phyloP scores from a whole-genome alignment of 306 rosid species.

The Prunus kanzakura region DNA sequence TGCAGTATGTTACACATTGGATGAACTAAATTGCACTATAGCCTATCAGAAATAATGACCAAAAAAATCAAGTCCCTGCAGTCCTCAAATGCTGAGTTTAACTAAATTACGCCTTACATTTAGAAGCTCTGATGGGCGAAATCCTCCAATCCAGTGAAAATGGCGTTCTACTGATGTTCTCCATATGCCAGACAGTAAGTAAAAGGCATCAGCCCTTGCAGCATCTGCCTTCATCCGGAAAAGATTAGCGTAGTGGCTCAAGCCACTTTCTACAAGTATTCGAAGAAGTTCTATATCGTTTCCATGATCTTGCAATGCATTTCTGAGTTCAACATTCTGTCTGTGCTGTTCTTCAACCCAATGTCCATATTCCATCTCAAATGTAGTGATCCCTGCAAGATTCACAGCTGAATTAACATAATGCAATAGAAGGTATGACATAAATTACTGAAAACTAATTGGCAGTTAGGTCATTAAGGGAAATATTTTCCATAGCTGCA shows the following conservation, averaged over 20 bases:
- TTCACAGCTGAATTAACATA: slow-evolving; percentile 7
- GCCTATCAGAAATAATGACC: slow-evolving; percentile 2
- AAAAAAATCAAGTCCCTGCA: not conserved
- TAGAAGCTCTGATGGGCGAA: slow-evolving; percentile 96
- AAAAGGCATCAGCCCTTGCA: slow-evolving; percentile 76
- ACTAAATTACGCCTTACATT: slow-evolving; percentile 35
- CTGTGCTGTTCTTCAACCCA: slow-evolving; percentile 86
- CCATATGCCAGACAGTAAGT: slow-evolving; percentile 82
- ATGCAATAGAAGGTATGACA: not conserved
- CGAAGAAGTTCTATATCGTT: slow-evolving; percentile 58
- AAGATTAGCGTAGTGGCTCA: slow-evolving; percentile 68
- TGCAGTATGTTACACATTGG: not conserved
- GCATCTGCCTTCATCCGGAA: slow-evolving; percentile 75
- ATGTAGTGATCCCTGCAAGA: slow-evolving; percentile 58
- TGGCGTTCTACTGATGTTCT: slow-evolving; percentile 75
- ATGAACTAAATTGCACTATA: not conserved
- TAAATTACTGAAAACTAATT: not conserved
- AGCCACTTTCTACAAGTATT: slow-evolving; percentile 51
- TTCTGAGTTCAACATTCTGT: slow-evolving; percentile 60
- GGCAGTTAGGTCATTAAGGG: not conserved
- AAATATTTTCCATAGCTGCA: no score
- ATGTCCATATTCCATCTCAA: slow-evolving; percentile 75
- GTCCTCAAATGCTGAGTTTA: not conserved
- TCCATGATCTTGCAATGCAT: slow-evolving; percentile 57
- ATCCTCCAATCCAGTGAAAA: slow-evolving; percentile 95